Percentiles rank a stretch among this genome's conserved stretches.
phyloP scores from a whole-genome alignment of 1,284 basidiomycete genomes.

The Caloboletus firmus region DNA sequence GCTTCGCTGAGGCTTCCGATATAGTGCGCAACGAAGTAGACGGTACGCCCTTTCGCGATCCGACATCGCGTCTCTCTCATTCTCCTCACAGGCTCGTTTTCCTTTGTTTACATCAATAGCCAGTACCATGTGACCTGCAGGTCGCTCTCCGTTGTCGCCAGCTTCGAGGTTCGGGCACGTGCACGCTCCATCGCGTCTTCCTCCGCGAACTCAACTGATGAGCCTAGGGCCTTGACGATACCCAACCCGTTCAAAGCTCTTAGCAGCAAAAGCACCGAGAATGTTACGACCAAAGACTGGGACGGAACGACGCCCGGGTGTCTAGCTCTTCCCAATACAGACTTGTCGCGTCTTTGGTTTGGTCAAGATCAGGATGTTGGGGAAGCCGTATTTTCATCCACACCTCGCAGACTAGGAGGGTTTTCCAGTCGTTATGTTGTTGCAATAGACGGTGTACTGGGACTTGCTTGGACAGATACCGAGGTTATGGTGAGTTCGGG shows the following conservation, averaged over 20 bases:
- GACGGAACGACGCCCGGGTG: background rate
- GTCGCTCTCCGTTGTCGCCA: slow-evolving; percentile 34
- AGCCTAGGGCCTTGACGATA: slow-evolving; percentile 35
- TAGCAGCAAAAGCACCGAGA: slow-evolving; percentile 32
- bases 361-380: slow-evolving; percentile 28
- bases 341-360: slow-evolving; percentile 27
- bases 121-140: slow-evolving; percentile 32
- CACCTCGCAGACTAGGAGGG: slow-evolving; percentile 12
- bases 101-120: slow-evolving; percentile 27
- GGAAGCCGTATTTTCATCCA: slow-evolving; percentile 20
- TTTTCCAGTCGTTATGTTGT: slow-evolving; percentile 25
- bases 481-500: slow-evolving; percentile 28
- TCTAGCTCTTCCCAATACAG: slow-evolving; percentile 9
- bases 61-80: slow-evolving; percentile 18
- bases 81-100: slow-evolving; percentile 30
- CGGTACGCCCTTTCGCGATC: slow-evolving; percentile 39
- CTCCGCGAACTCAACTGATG: slow-evolving; percentile 22
- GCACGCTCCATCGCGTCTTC: slow-evolving; percentile 23
- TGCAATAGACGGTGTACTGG: slow-evolving; percentile 22
- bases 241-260: slow-evolving; percentile 61
- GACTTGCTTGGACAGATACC: slow-evolving; percentile 30
- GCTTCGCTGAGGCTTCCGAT: slow-evolving; percentile 45
- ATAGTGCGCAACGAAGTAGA: slow-evolving; percentile 43
- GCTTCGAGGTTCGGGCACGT: slow-evolving; percentile 16
- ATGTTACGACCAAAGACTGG: slow-evolving; percentile 28